Percentiles rank a stretch among this genome's conserved stretches.
These are phyloP conservation scores for Yarrowia alimentaria DNA, from an alignment of 805 yeast genomes.

Conservation along the genomic window DNA sequence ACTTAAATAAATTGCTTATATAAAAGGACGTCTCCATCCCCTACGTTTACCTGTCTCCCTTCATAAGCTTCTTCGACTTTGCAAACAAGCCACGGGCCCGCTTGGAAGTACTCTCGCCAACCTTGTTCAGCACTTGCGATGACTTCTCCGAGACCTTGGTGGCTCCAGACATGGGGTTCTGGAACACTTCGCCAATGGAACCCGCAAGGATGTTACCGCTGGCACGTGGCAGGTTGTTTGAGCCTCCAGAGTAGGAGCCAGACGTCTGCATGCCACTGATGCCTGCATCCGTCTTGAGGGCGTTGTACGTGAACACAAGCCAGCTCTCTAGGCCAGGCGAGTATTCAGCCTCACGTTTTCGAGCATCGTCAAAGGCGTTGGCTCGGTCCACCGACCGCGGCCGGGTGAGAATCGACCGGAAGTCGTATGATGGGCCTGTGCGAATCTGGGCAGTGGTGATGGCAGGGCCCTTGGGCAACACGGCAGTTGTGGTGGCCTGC, in stretches of 20 bases:
- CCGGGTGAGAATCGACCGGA: conserved; percentile 37
- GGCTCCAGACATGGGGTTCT: conserved; percentile 32
- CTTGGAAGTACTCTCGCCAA: conserved; percentile 40
- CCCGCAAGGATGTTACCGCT: conserved; percentile 5
- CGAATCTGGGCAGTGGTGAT: conserved; percentile 16
- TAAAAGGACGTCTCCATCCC: too few relatives aligned
- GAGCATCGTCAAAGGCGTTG: conserved; percentile 35
- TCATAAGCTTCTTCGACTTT: conserved; percentile 36
- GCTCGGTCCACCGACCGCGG: conserved; percentile 36
- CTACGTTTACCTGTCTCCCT: conserved; percentile 1
- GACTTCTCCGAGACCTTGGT: conserved; percentile 24
- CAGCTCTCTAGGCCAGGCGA: conserved; percentile 40
- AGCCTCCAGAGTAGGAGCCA: conserved; percentile 29
- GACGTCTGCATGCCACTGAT: conserved; percentile 31
- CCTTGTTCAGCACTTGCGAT: conserved; percentile 33
- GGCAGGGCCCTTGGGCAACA: conserved; percentile 21
- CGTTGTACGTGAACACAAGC: conserved; percentile 32
- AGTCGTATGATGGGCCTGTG: conserved; percentile 35
- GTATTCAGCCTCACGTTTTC: conserved; percentile 39
- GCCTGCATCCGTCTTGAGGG: conserved; percentile 12
- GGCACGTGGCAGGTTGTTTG: conserved; percentile 31
- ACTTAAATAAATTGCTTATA: too few relatives aligned
- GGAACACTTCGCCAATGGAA: conserved; percentile 23
- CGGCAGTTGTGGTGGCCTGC: conserved; percentile 11
- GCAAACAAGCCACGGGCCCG: conserved; percentile 40